Conservation (phyloP, 257 asterid genomes). For the Penstemon eatonii region DNA sequence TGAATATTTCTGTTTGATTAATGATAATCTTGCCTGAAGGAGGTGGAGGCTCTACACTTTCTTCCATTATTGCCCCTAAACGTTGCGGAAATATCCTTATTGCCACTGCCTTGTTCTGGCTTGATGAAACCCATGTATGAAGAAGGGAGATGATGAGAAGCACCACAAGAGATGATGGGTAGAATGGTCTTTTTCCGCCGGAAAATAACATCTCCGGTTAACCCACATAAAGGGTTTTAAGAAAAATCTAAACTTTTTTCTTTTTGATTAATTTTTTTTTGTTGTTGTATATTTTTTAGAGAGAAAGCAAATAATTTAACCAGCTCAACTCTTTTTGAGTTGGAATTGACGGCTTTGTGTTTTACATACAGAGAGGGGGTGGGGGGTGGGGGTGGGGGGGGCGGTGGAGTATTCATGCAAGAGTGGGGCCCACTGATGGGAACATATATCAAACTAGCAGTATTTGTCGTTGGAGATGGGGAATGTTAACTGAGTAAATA, state of each 20-base stretch:
- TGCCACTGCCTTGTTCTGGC: constrained; percentile 48
- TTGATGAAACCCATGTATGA: constrained; percentile 37
- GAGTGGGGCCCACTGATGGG: constrained; percentile 35
- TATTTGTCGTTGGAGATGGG: constrained; percentile 24
- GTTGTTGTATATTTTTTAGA: neutral
- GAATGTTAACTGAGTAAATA: neutral
- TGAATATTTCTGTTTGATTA: constrained; percentile 45
- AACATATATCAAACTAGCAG: constrained; percentile 36
- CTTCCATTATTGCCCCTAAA: constrained; percentile 24
- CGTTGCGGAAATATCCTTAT: constrained; percentile 46
- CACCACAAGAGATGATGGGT: constrained; percentile 29
- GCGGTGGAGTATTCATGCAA: constrained; percentile 29
- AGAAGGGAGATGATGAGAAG: constrained; percentile 40
- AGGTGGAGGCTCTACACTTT: constrained; percentile 12
- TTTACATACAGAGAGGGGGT: constrained; percentile 32
- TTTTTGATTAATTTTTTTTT: neutral
- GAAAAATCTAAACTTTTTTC: constrained; percentile 10
- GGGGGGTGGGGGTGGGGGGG: constrained; percentile 10
- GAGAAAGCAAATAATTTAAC: constrained; percentile 28
- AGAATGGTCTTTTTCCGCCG: constrained; percentile 42
- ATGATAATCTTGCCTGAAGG: neutral
- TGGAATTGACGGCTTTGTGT: constrained; percentile 51
- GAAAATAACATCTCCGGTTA: constrained; percentile 55
- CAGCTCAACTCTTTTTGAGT: constrained; percentile 30
- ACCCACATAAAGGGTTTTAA: constrained; percentile 43